phyloP scores from a whole-genome alignment of 2,329 filamentous ascomycete species.

The Sporothrix luriei region DNA sequence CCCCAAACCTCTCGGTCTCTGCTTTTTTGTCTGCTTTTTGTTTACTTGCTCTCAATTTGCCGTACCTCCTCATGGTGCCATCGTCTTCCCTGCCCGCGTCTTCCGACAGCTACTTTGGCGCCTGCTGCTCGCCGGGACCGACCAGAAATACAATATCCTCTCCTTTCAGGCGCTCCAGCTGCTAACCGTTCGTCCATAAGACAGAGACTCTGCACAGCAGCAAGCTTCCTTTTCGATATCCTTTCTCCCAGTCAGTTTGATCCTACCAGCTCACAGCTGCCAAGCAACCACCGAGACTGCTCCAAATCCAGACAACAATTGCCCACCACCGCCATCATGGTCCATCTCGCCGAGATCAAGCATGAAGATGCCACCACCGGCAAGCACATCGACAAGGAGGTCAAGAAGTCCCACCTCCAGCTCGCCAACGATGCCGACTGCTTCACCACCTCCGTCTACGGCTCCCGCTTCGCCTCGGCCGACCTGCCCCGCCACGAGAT shows the following conservation, averaged over 20 bases:
- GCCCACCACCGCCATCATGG: conserved; percentile 47
- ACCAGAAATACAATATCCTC: too few relatives aligned
- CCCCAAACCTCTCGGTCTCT: background rate
- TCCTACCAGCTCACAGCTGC: background rate
- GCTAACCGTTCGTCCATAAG: background rate
- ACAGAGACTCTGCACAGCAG: background rate
- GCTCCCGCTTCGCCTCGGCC: conserved; percentile 76
- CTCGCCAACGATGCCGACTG: conserved; percentile 57
- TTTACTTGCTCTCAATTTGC: background rate
- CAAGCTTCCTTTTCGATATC: background rate
- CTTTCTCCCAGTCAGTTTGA: background rate
- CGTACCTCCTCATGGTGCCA: background rate
- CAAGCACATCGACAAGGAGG: conserved; percentile 42
- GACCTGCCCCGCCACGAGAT: conserved; percentile 77
- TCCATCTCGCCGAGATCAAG: conserved; percentile 54
- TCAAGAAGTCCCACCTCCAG: conserved; percentile 52
- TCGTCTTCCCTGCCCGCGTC: too few relatives aligned
- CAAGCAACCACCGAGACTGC: background rate
- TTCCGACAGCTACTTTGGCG: too few relatives aligned
- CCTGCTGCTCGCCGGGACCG: too few relatives aligned
- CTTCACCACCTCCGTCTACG: conserved; percentile 82
- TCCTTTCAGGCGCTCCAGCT: background rate
- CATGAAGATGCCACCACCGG: conserved; percentile 39
- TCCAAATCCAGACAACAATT: background rate
- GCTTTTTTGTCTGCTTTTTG: background rate